Evolutionary conservation across 2,329 filamentous ascomycete species (phyloP), one percentile per base, ranked within the genome.

Genomic region (Colletotrichum caudatum): DNA sequence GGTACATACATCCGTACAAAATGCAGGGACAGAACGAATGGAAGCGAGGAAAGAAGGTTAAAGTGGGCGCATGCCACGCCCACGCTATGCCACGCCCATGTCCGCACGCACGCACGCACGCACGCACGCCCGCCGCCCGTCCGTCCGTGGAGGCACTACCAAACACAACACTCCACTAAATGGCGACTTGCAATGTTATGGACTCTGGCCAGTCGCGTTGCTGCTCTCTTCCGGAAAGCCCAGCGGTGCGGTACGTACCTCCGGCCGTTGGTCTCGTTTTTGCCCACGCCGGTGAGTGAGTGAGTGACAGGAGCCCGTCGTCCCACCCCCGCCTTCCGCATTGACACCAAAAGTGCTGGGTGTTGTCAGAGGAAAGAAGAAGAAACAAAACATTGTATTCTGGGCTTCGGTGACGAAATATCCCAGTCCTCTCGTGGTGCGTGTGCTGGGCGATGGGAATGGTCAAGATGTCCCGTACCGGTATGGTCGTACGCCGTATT

Each of bases 11-110:
- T 29, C 29, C 29, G 3, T 29, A 3, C 29, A 29, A 23, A 39
- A 26, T 35, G 59, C 59, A 48, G 59, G 44, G 51, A 62, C 53
- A 29, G 60, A 62, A 62, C 60, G 60, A 71, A 71, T 71, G 59
- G 69, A 71, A 62, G 57, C 46, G 53, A 68, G 64, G 57, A 71
- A 69, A 71, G 69, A 71, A 71, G 69, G 58, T 71, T 71, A 56
- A 69, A 64, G 69, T 68, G 69, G 69, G 33, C 56, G 53, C 53
- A 46, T 46, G 59, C 46, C 66, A 29, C 5, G 29, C 29, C 26
- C 29, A 29, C 5, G n/a, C n/a, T n/a, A n/a, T n/a, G n/a, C 29
- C 29, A 29, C 5, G 29, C 29, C 29, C 29, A 4, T 29, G 29
- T 29, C 29, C 3, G 29, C 64, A 44, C 3, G 29, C 64, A 44